These are phyloP conservation scores for Plantago elongata DNA, from an alignment of 257 asterid species.

Conservation along the genomic window DNA sequence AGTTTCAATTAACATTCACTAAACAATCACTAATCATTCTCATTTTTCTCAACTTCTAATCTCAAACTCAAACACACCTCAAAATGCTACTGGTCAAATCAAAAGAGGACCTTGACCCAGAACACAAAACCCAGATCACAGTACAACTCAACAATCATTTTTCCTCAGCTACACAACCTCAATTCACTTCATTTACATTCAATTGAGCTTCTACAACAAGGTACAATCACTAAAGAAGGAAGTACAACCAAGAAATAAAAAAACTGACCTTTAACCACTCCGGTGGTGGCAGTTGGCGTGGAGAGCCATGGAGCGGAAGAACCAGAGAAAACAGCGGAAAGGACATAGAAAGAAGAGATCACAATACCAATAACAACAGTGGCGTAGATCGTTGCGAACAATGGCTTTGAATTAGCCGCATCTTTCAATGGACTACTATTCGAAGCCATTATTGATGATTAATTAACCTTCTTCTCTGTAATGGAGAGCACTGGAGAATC, in stretches of 20 bases:
- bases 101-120: too few species aligned
- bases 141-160: constrained; percentile 2
- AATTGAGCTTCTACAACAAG: constrained; percentile 8
- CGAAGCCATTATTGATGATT: constrained; percentile 36
- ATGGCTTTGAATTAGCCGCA: constrained; percentile 72
- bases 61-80: too few species aligned
- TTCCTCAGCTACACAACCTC: neutral
- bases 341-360: constrained; percentile 72
- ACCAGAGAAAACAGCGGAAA: constrained; percentile 73
- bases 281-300: constrained; percentile 29
- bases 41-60: too few species aligned
- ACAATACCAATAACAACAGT: constrained; percentile 65
- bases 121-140: constrained; percentile 5
- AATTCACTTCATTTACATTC: neutral
- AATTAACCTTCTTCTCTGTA: too few species aligned
- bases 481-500: too few species aligned
- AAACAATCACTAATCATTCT: too few species aligned
- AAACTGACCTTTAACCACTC: constrained; percentile 4
- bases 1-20: too few species aligned
- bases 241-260: constrained; percentile 7
- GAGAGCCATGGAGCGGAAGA: constrained; percentile 37
- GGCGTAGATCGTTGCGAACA: constrained; percentile 79
- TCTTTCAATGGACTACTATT: constrained; percentile 52
- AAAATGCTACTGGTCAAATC: too few species aligned
- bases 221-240: neutral